Evolutionary conservation across 1,284 basidiomycete genomes (phyloP), one percentile per base, ranked within the genome.

Genomic region (Mycena sp.): DNA sequence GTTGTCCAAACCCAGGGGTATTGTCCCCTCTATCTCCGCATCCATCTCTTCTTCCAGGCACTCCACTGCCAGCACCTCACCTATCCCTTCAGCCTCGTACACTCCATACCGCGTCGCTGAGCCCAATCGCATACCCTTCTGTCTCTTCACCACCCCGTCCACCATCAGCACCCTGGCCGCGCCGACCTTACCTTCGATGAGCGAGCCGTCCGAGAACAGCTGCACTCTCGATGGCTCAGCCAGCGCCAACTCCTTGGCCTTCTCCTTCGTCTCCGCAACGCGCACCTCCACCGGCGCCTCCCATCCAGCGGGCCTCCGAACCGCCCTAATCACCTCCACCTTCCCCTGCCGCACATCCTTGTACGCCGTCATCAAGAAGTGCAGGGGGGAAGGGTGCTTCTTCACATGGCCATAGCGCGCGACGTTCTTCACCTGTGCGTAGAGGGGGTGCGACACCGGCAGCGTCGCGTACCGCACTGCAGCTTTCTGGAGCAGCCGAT

Each of bases 1-100:
- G 30, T 57, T 57, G 55, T 57, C 55, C 25, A 57, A 4, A 10
- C 55, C 55, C 37, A 57, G 17, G 10, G 55, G 55, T 40, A 57
- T 16, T 7, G 4, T 26, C 19, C 55, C 37, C 2, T 6, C 19
- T 11, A 49, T 17, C 28, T 37, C 14, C 11, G 48, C 55, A 4
- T 57, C 55, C 7, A 23, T 17, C 26, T 57, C 55, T 26, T 40
- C 9, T 3, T 35, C 40, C 26, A 57, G 25, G 11, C 55, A 57
- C 14, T 57, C 55, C 35, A 57, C 1, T 14, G 55, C 55, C 37
- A 57, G 37, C 1, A 57, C 17, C 55, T 30, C 25, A 10, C 55
- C 55, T 0, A 57, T 45, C 16, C 55, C 55, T 29, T 57, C 55
- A 1, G 55, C 55, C 19, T 57, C 45, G 14, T 40, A 57, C n/a